phyloP scores from a whole-genome alignment of 257 asterid genomes.

The Nyctanthes arbortristis region DNA sequence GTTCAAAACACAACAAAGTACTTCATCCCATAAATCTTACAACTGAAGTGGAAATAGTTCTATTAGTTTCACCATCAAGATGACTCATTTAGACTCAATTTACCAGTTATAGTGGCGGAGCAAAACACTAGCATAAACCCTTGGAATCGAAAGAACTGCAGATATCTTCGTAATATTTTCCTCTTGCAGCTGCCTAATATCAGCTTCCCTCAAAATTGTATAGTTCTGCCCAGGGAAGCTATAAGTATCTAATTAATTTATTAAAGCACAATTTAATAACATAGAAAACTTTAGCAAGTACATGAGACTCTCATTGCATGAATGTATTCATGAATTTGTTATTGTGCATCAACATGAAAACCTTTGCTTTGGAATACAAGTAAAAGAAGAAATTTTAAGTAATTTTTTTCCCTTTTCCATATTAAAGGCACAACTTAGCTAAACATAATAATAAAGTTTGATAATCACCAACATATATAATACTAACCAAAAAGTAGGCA shows the following conservation, averaged over 20 bases:
- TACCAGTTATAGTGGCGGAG: constrained; percentile 95
- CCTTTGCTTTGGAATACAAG: constrained; percentile 12
- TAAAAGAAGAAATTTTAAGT: constrained; percentile 4
- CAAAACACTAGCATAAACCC: constrained; percentile 80
- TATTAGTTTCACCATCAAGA: constrained; percentile 16
- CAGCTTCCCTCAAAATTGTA: constrained; percentile 77
- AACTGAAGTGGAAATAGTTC: not conserved
- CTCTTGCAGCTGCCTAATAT: constrained; percentile 76
- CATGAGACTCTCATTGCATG: constrained; percentile 14
- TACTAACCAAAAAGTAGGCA: not conserved
- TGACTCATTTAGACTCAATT: constrained; percentile 22
- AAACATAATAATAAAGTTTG: not conserved
- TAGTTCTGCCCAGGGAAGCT: constrained; percentile 49
- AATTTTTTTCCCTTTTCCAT: constrained; percentile 1
- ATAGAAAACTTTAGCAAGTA: not conserved
- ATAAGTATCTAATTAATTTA: constrained; percentile 16
- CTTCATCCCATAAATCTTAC: constrained; percentile 22
- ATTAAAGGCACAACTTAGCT: not conserved
- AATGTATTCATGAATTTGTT: constrained; percentile 7
- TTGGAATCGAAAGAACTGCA: constrained; percentile 79
- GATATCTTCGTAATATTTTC: constrained; percentile 72
- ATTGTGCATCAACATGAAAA: constrained; percentile 1
- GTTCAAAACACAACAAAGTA: constrained; percentile 35
- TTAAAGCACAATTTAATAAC: constrained; percentile 6
- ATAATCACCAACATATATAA: not conserved